phyloP scores from a whole-genome alignment of 73 alveolate species.

The Effrenium voratum region DNA sequence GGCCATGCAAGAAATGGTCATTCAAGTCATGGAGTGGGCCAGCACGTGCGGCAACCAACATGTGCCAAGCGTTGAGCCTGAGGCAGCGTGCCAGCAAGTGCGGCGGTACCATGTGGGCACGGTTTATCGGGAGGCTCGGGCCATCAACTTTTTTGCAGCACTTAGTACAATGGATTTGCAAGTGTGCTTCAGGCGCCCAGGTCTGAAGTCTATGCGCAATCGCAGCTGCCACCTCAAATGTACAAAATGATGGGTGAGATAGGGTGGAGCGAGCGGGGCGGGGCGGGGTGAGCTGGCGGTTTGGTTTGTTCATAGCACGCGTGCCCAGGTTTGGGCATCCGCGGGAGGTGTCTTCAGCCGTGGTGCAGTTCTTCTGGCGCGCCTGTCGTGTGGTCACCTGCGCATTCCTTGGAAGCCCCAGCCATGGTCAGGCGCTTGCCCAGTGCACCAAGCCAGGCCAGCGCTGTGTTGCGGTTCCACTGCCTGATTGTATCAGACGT shows the following conservation, averaged over 20 bases:
- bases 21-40: too few relatives aligned
- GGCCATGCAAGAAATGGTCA: too few relatives aligned
- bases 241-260: not conserved
- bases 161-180: not conserved
- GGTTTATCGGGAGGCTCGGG: constrained; percentile 64
- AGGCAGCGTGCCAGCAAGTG: constrained; percentile 53
- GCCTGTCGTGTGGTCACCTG: constrained; percentile 24
- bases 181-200: constrained; percentile 14
- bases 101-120: constrained; percentile 83
- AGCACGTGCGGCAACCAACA: too few relatives aligned
- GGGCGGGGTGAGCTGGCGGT: too few relatives aligned
- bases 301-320: not conserved
- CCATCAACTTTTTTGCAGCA: too few relatives aligned
- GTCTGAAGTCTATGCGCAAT: constrained; percentile 75
- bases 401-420: too few relatives aligned
- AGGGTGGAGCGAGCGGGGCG: not conserved
- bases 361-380: constrained; percentile 85
- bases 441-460: too few relatives aligned
- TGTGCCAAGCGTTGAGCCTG: too few relatives aligned
- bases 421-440: too few relatives aligned
- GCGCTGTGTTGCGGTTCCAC: too few relatives aligned
- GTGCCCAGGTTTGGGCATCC: constrained; percentile 88
- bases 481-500: too few relatives aligned
- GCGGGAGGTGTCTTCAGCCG: constrained; percentile 81
- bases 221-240: not conserved